Conservation (phyloP, 139 green algal species). For the Ettlia oleoabundans region DNA sequence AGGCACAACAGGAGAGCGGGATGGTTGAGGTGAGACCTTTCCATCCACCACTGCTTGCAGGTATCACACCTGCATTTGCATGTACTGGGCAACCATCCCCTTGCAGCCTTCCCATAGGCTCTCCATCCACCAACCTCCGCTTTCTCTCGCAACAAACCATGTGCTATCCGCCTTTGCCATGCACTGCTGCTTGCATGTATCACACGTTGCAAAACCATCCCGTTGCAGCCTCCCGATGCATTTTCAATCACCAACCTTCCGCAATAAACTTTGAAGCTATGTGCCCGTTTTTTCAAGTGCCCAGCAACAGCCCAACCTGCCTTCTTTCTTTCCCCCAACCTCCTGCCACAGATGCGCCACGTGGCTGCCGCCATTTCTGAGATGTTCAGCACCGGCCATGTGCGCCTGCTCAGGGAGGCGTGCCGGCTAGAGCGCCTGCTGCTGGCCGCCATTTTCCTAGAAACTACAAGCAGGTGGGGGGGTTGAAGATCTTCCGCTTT, state of each 20-base stretch:
- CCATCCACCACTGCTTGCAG: background rate
- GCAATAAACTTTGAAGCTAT: too few species aligned
- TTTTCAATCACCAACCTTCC: too few species aligned
- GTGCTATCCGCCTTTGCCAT: too few species aligned
- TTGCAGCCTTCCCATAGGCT: too few species aligned
- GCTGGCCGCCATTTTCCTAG: conserved; percentile 73
- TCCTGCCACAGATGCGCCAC: conserved; percentile 58
- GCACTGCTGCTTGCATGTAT: too few species aligned
- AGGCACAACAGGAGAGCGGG: background rate
- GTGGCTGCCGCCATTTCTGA: conserved; percentile 62
- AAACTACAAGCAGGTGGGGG: conserved; percentile 46
- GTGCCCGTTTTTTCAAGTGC: too few species aligned
- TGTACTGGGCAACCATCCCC: background rate
- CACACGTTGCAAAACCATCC: too few species aligned
- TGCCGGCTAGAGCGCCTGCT: conserved; percentile 68
- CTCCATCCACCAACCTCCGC: too few species aligned
- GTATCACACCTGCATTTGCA: background rate
- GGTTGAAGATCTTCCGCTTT: background rate
- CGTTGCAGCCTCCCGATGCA: too few species aligned
- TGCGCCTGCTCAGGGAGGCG: conserved; percentile 61
- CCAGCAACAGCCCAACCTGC: too few species aligned
- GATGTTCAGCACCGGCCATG: conserved; percentile 68
- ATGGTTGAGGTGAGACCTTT: conserved; percentile 21
- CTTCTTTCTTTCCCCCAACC: too few species aligned
- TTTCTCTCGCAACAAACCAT: too few species aligned